Conservation (phyloP, 2,329 filamentous ascomycete genomes). For the Fusarium drepaniforme region DNA sequence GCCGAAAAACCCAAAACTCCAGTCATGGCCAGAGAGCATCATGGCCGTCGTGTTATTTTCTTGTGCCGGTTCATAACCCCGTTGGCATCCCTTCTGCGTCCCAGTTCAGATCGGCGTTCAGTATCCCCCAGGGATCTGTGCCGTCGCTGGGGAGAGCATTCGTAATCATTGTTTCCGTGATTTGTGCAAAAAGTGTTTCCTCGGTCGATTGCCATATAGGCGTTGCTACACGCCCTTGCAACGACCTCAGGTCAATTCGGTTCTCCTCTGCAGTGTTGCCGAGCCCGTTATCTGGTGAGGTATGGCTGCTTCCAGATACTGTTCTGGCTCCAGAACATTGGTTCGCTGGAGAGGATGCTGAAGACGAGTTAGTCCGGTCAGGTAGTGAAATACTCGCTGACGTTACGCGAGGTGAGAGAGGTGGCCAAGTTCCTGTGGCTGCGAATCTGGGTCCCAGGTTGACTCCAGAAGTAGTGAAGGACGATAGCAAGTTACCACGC, state of each 20-base stretch:
- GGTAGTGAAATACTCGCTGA: constrained; percentile 40
- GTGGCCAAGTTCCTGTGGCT: constrained; percentile 15
- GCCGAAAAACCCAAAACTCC: constrained; percentile 4
- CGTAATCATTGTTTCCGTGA: constrained; percentile 42
- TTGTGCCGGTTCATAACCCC: constrained; percentile 3
- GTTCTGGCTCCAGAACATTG: constrained; percentile 37
- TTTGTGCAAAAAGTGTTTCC: constrained; percentile 46
- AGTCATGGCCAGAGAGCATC: not conserved
- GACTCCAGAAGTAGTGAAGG: constrained; percentile 1
- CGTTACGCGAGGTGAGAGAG: constrained; percentile 14
- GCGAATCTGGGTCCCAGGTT: constrained; percentile 9
- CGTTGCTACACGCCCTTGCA: constrained; percentile 48
- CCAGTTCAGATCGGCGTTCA: constrained; percentile 46
- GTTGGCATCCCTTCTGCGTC: constrained; percentile 21
- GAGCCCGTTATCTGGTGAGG: constrained; percentile 48
- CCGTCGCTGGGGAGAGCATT: constrained; percentile 37
- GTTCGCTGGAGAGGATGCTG: constrained; percentile 47
- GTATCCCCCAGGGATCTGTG: constrained; percentile 46
- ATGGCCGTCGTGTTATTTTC: not conserved
- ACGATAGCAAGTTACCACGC: not conserved
- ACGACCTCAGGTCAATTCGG: constrained; percentile 48
- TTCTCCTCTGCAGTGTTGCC: constrained; percentile 54
- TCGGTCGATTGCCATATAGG: constrained; percentile 49
- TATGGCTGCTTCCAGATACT: constrained; percentile 46
- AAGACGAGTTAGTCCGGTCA: constrained; percentile 50